Conservation (phyloP, 2,329 filamentous ascomycete species). For the Septoria linicola region DNA sequence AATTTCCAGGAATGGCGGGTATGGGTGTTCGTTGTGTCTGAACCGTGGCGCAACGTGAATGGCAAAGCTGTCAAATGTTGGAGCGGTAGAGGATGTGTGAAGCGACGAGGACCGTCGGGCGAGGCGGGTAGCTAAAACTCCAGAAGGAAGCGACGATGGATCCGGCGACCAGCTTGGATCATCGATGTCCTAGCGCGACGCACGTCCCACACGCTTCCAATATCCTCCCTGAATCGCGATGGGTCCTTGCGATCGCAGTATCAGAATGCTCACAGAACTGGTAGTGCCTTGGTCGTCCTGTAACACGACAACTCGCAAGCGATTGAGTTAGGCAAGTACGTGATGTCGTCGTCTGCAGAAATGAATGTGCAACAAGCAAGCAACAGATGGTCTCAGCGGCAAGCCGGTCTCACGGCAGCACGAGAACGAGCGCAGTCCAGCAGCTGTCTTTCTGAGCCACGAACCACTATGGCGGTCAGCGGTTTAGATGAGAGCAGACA, state of each 20-base stretch:
- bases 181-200: neutral
- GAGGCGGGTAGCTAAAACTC: neutral
- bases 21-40: no score
- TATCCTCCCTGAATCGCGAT: neutral
- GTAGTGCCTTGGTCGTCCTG: neutral
- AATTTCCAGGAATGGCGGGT: neutral
- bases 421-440: constrained; percentile 6
- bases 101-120: neutral
- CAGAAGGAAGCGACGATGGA: neutral
- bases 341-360: no score
- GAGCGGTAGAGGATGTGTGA: neutral
- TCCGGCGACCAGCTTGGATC: neutral
- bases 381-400: no score
- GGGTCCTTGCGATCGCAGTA: constrained; percentile 8
- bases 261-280: neutral
- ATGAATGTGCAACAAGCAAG: no score
- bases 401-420: constrained; percentile 9
- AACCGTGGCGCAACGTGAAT: neutral
- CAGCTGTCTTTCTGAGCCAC: constrained; percentile 3
- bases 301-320: neutral
- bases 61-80: neutral
- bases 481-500: no score
- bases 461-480: constrained; percentile 12
- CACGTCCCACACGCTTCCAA: neutral
- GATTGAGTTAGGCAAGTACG: neutral